Conservation (phyloP, 352 stramenopile species). For the Globisporangium yorkense region DNA sequence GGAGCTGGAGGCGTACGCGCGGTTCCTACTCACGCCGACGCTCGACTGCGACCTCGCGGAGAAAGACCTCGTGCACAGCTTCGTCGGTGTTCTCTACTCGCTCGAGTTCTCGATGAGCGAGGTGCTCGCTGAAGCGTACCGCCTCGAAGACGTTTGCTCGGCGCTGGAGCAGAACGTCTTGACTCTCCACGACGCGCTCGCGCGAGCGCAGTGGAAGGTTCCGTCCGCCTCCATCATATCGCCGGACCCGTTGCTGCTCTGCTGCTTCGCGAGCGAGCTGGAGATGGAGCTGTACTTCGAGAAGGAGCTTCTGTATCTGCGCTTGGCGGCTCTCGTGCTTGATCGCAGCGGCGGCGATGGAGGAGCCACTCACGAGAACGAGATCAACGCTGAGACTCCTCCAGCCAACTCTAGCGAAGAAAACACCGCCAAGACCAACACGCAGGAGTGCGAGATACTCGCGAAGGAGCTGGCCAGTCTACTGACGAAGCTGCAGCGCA, state of each 20-base stretch:
- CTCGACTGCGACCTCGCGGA: conserved; percentile 45
- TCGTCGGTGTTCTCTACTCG: conserved; percentile 54
- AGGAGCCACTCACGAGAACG: not conserved
- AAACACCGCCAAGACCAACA: not conserved
- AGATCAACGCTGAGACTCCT: not conserved
- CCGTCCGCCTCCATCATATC: not conserved
- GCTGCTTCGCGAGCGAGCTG: conserved; percentile 30
- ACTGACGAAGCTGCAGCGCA: conserved; percentile 31
- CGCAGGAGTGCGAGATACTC: conserved; percentile 3
- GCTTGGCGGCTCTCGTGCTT: conserved; percentile 16
- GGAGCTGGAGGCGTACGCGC: conserved; percentile 42
- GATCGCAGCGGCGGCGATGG: conserved; percentile 5
- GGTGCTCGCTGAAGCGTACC: conserved; percentile 25
- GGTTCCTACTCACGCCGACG: conserved; percentile 38
- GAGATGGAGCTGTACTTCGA: conserved; percentile 51
- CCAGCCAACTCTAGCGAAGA: not conserved
- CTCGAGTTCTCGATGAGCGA: conserved; percentile 31
- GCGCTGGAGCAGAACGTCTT: conserved; percentile 29
- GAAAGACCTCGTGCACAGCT: conserved; percentile 38
- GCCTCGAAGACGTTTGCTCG: conserved; percentile 34
- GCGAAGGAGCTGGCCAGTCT: conserved; percentile 16
- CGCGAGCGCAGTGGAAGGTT: conserved; percentile 19
- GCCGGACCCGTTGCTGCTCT: conserved; percentile 21
- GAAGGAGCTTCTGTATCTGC: conserved; percentile 32
- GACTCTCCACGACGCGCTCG: conserved; percentile 23